Evolutionary conservation across 2,329 filamentous ascomycete genomes (phyloP).

Genomic region (Albifimbria verrucaria): DNA sequence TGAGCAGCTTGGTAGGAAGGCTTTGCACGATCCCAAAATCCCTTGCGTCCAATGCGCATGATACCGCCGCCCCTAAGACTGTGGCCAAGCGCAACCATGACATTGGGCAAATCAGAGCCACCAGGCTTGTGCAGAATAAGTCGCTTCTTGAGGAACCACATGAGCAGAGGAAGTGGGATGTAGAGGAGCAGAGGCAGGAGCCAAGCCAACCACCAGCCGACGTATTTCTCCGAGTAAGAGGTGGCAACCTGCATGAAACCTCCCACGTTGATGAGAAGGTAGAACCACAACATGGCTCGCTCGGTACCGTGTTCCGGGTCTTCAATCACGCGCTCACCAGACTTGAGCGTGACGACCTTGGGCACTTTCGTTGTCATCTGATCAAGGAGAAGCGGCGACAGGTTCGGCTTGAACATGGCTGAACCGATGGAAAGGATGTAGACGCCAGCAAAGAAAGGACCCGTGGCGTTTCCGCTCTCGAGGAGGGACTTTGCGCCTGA

Average conservation of each 20-base stretch:
- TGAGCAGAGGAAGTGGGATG: constrained; percentile 54
- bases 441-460: constrained; percentile 59
- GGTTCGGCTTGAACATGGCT: constrained; percentile 69
- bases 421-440: constrained; percentile 58
- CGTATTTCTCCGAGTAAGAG: constrained; percentile 49
- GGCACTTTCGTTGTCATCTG: constrained; percentile 55
- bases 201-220: constrained; percentile 48
- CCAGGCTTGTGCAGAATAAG: constrained; percentile 56
- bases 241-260: constrained; percentile 50
- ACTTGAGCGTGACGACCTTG: constrained; percentile 30
- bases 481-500: constrained; percentile 49
- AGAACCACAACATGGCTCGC: constrained; percentile 65
- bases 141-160: constrained; percentile 53
- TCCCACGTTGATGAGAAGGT: constrained; percentile 53
- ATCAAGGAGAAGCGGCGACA: constrained; percentile 65
- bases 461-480: constrained; percentile 41
- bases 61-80: constrained; percentile 48
- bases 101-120: constrained; percentile 63
- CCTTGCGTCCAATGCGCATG: constrained; percentile 50
- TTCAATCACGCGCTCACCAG: constrained; percentile 64
- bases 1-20: constrained; percentile 46
- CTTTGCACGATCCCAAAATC: constrained; percentile 58
- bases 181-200: constrained; percentile 50
- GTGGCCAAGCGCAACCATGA: constrained; percentile 51
- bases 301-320: constrained; percentile 63